Percentiles rank a stretch among this genome's conserved stretches.
Conservation (phyloP, 805 yeast species). For the Saturnispora sekii region DNA sequence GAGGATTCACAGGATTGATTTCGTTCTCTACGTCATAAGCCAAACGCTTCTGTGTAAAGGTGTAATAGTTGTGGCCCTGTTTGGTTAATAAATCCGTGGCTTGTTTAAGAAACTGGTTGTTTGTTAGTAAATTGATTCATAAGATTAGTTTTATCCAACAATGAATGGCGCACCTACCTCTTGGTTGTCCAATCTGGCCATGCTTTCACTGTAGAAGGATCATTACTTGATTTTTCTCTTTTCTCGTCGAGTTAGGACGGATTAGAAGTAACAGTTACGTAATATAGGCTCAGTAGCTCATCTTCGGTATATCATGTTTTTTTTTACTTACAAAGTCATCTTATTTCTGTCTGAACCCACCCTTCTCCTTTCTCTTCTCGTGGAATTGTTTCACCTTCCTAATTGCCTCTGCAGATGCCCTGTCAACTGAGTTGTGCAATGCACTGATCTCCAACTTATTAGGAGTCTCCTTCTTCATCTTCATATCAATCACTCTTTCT, state of each 20-base stretch:
- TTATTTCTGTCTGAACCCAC: background rate
- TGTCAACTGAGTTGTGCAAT: slow-evolving; percentile 79
- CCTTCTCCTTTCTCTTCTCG: slow-evolving; percentile 14
- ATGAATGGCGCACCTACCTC: slow-evolving; percentile 17
- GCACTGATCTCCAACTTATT: slow-evolving; percentile 69
- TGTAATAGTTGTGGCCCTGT: slow-evolving; percentile 33
- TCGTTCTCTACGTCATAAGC: slow-evolving; percentile 18
- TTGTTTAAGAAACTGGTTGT: slow-evolving; percentile 20
- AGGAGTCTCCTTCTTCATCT: slow-evolving; percentile 73
- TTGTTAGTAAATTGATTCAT: slow-evolving; percentile 1
- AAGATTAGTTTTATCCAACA: background rate
- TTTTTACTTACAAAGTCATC: background rate
- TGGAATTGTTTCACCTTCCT: slow-evolving; percentile 65
- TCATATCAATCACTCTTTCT: slow-evolving; percentile 77
- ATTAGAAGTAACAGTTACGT: no score
- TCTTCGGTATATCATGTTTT: background rate
- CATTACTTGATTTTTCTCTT: background rate
- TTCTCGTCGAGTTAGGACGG: background rate
- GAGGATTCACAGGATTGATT: slow-evolving; percentile 11
- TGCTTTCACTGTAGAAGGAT: background rate
- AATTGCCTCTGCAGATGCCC: slow-evolving; percentile 85
- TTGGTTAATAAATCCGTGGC: slow-evolving; percentile 15
- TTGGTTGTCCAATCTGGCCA: slow-evolving; percentile 17
- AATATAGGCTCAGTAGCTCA: no score
- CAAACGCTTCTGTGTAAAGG: slow-evolving; percentile 51